phyloP scores from a whole-genome alignment of 1,284 basidiomycete genomes.

The Bondarzewia mesenterica region DNA sequence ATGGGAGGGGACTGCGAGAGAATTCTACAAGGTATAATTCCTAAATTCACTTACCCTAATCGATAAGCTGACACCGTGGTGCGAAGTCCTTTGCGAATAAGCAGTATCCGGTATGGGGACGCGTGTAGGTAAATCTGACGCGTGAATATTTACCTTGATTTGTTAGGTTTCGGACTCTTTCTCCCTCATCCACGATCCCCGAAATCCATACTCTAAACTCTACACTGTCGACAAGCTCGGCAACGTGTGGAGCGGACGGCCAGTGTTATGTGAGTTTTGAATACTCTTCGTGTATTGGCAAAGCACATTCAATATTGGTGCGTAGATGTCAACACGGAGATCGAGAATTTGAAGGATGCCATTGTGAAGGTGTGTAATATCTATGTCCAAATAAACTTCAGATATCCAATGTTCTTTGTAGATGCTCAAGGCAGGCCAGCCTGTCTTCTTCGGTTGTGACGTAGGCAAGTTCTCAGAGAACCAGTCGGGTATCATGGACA shows the following conservation, averaged over 20 bases:
- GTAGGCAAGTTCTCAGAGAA: slow-evolving; percentile 75
- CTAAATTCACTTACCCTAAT: neutral
- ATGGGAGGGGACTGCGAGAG: slow-evolving; percentile 74
- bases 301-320: slow-evolving; percentile 3
- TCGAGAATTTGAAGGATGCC: slow-evolving; percentile 71
- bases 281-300: neutral
- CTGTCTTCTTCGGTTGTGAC: slow-evolving; percentile 94
- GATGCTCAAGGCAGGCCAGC: slow-evolving; percentile 82
- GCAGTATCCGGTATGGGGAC: slow-evolving; percentile 4
- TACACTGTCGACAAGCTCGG: slow-evolving; percentile 92
- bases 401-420: slow-evolving; percentile 15
- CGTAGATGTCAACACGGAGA: slow-evolving; percentile 86
- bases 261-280: slow-evolving; percentile 63
- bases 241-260: slow-evolving; percentile 82
- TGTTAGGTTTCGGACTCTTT: slow-evolving; percentile 60
- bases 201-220: slow-evolving; percentile 76
- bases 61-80: neutral
- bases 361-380: slow-evolving; percentile 64
- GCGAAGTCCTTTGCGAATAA: slow-evolving; percentile 13
- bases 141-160: neutral
- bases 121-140: neutral
- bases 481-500: slow-evolving; percentile 78
- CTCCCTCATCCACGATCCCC: slow-evolving; percentile 92
- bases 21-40: slow-evolving; percentile 56
- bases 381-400: no score